A percentile compares a stretch with the other conserved stretches of the same genome.
Evolutionary conservation across 768 basidiomycete genomes (phyloP).

Genomic region (Artomyces pyxidatus): DNA sequence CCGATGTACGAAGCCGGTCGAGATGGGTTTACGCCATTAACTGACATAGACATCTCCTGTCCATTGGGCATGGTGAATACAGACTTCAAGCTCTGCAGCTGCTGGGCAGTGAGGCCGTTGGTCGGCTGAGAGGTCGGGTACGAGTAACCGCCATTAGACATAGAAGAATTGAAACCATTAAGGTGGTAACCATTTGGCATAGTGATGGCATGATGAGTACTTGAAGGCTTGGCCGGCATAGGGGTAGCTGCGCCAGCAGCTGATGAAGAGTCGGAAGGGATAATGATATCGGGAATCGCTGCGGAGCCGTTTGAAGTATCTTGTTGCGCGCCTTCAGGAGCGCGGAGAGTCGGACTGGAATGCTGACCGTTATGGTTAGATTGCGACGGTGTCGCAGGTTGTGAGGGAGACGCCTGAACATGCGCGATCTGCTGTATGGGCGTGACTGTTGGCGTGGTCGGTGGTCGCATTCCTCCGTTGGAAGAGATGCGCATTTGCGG

Average conservation of each 20-base stretch:
- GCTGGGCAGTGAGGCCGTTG: conserved; percentile 42
- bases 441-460: conserved; percentile 31
- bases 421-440: conserved; percentile 21
- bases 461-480: conserved; percentile 46
- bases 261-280: conserved; percentile 4
- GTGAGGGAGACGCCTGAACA: conserved; percentile 17
- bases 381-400: conserved; percentile 13
- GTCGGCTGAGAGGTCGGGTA: conserved; percentile 27
- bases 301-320: not conserved
- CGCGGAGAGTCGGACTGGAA: not conserved
- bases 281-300: not conserved
- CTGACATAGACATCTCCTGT: conserved; percentile 32
- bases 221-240: conserved; percentile 41
- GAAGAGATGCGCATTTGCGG: conserved; percentile 59
- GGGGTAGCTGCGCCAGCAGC: conserved; percentile 24
- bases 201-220: conserved; percentile 28
- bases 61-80: conserved; percentile 37
- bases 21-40: conserved; percentile 16
- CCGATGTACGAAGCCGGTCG: conserved; percentile 30
- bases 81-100: conserved; percentile 52
- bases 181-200: conserved; percentile 36
- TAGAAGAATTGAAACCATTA: conserved; percentile 35
- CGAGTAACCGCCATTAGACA: conserved; percentile 28
- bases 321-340: conserved; percentile 2
- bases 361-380: not conserved